These are phyloP conservation scores for Galerina marginata DNA, from an alignment of 768 basidiomycete genomes.

Conservation along the genomic window DNA sequence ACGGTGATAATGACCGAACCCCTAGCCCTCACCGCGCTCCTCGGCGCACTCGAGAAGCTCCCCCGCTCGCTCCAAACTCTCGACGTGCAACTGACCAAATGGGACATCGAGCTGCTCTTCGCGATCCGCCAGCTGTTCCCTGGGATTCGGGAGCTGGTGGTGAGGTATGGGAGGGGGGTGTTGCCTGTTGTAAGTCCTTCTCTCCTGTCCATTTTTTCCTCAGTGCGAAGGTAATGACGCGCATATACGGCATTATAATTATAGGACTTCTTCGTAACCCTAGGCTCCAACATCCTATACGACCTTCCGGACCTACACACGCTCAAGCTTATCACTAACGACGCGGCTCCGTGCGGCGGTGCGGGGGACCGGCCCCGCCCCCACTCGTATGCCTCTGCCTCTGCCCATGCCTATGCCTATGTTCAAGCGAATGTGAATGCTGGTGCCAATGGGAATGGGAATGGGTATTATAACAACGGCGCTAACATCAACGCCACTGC, in stretches of 20 bases:
- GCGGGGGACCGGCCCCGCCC: no score
- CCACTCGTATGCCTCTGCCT: no score
- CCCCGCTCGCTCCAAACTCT: slow-evolving; percentile 24
- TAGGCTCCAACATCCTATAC: slow-evolving; percentile 32
- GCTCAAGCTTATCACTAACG: slow-evolving; percentile 26
- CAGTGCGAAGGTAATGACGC: no score
- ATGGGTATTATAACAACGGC: no score
- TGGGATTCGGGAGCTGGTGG: slow-evolving; percentile 19
- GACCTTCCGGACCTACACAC: slow-evolving; percentile 29
- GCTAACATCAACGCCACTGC: no score
- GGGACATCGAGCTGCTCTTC: slow-evolving; percentile 38
- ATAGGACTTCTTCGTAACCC: slow-evolving; percentile 34
- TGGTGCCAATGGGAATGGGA: no score
- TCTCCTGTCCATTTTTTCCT: no score
- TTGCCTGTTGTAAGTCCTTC: slow-evolving; percentile 28
- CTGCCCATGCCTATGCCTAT: no score
- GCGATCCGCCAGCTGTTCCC: slow-evolving; percentile 32
- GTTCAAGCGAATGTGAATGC: no score
- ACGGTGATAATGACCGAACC: slow-evolving; percentile 29
- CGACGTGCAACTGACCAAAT: slow-evolving; percentile 30
- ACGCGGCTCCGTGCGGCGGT: neutral
- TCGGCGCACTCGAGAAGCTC: slow-evolving; percentile 29
- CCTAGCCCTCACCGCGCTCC: slow-evolving; percentile 19
- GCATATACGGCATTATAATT: no score
- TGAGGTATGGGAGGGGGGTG: slow-evolving; percentile 29